Evolutionary conservation across 352 stramenopile genomes (phyloP), one percentile per base, ranked within the genome.

Genomic region (Salisapilia sapeloensis): DNA sequence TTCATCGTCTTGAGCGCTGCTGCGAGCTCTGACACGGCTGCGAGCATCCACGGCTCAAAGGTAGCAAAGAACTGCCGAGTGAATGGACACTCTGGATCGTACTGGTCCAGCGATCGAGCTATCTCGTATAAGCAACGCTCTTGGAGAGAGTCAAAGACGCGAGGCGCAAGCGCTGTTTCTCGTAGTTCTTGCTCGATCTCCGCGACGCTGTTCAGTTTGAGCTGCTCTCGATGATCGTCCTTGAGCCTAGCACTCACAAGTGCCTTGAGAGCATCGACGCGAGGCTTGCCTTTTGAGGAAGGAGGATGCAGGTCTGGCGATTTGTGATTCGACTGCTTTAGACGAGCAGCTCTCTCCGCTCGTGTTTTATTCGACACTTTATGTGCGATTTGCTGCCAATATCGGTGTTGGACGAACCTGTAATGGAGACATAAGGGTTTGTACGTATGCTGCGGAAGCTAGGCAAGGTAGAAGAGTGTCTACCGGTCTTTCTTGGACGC

Each of bases 31-130:
- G 69, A 59, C 6, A 85, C 34, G 19, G 55, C 51, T 6, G 65
- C 72, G 29, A 85, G 45, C 69, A 85, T 85, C 69, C 69, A 85
- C 9, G 65, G 65, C 52, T 80, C 65, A 15, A 82, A 75, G 0
- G 57, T 67, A 2, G 46, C 33, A 23, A 82, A 85, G 36, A 67
- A 81, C 12, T 60, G 46, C 12, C 60, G 53, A 9, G 63, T 79
- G 48, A 63, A 72, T 20, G 64, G 48, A 31, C 69, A 82, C 13
- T 49, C 53, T 4, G 60, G 50, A 10, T 42, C 54, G 47, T 80
- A 82, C 23, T 76, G 48, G 31, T 85, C 69, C 28, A 85, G 82
- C n/a, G 62, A 67, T 22, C 57, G 57, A 17, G 65, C 69, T 26
- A 85, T 76, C 34, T 85, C 65, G 23, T 67, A 60, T 10, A 85